Base-by-base conservation (phyloP, 2,329 filamentous ascomycete species). In the Colletotrichum musae region DNA sequence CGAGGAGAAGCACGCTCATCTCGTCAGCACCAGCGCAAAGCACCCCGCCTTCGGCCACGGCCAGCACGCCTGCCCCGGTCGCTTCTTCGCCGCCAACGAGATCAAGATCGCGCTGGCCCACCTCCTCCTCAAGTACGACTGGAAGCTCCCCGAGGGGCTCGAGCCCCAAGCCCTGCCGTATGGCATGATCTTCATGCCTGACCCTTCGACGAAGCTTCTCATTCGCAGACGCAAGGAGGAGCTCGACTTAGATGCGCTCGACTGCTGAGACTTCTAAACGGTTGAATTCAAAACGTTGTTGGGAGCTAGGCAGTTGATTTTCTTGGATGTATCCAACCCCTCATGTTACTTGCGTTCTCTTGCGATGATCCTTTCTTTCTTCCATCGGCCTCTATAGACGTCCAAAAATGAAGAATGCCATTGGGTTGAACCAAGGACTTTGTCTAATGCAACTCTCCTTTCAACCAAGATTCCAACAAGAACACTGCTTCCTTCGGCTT, bases 11-110 rank as follows among this genome's bases (percentile, higher is more conserved):
- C 39, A 72, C 9, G 73, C 75, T 15, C 78, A 82, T 63, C 76
- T 80, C 48, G 79, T 80, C 9, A 78, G 74, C 13, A 80, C 79
- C 0, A 74, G 73, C 3, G 61, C 74, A 2, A 75, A 79, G 6
- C 75, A 77, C 24, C 63, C 41, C 5, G 73, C 64, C 16, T 83
- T 82, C 53, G 80, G 81, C 1, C 74, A 81, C 56, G 81, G 81
- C 2, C 72, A 72, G 10, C 78, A 81, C 58, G 77, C 80, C 1
- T 82, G 80, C 68, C 80, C 80, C 1, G 80, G 80, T 0, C 71
- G 80, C 12, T 81, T 80, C 70, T 81, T 81, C 72, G 80, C 79
- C 1, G 74, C 73, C 10, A 77, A 78, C 62, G 76, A 81, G 72
- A 74, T 82, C 32, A 81, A 82, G 73, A 72, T 81, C 36, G 43